phyloP scores from a whole-genome alignment of 352 stramenopile genomes.

The Pythium brachiatum region DNA sequence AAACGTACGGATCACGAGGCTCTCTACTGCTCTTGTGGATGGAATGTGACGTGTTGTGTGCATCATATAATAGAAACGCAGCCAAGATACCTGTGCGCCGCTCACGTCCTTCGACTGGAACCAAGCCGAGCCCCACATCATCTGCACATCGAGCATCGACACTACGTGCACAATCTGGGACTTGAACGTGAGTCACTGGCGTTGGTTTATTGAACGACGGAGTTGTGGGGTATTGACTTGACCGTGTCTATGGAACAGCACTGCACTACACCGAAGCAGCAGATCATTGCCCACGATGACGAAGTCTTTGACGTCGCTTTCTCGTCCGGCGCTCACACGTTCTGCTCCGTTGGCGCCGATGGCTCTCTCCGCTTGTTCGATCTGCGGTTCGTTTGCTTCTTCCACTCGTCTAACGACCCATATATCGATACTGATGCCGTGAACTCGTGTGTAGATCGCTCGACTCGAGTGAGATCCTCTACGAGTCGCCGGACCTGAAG shows the following conservation, averaged over 20 bases:
- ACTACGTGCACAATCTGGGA: slow-evolving; percentile 99
- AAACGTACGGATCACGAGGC: slow-evolving; percentile 36
- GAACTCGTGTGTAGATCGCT: slow-evolving; percentile 46
- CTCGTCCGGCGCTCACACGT: slow-evolving; percentile 91
- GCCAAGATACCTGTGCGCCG: slow-evolving; percentile 93
- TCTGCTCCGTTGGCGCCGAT: slow-evolving; percentile 96
- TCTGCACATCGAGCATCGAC: slow-evolving; percentile 96
- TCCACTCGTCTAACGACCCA: too few relatives aligned
- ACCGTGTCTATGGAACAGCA: slow-evolving; percentile 35
- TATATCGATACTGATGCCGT: too few relatives aligned
- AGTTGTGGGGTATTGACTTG: neutral
- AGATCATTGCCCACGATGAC: slow-evolving; percentile 98
- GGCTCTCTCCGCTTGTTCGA: slow-evolving; percentile 97
- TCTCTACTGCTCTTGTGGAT: neutral
- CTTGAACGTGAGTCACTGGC: slow-evolving; percentile 90
- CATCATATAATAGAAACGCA: slow-evolving; percentile 36
- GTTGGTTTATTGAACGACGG: too few relatives aligned
- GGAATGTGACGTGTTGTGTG: slow-evolving; percentile 5
- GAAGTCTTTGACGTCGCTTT: slow-evolving; percentile 99
- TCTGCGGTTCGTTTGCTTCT: slow-evolving; percentile 82
- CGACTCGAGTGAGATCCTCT: slow-evolving; percentile 96
- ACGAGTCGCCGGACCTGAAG: slow-evolving; percentile 87
- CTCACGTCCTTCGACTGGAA: slow-evolving; percentile 99
- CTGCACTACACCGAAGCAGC: slow-evolving; percentile 71
- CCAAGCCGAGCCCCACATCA: slow-evolving; percentile 92